A percentile compares a stretch with the other conserved stretches of the same genome.
Conservation (phyloP, 2,329 filamentous ascomycete genomes). For the Periglandula ipomoeae region DNA sequence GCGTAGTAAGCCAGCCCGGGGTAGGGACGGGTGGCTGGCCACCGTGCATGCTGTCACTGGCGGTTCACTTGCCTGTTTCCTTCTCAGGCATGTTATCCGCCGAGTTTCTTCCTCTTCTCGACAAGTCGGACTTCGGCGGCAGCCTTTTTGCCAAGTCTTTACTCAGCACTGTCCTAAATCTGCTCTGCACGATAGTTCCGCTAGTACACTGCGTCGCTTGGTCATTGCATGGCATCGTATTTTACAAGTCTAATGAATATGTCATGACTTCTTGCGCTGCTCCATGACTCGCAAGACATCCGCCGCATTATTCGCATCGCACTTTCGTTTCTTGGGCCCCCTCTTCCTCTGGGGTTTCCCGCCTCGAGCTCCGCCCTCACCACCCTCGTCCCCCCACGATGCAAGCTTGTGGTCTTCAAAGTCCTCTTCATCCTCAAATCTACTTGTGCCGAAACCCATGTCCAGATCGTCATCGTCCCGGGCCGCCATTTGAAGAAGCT, state of each 20-base stretch:
- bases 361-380: conserved; percentile 34
- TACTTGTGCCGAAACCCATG: conserved; percentile 83
- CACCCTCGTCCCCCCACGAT: conserved; percentile 48
- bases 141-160: background rate
- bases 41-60: background rate
- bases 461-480: conserved; percentile 88
- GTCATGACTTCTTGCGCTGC: conserved; percentile 32
- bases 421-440: conserved; percentile 83
- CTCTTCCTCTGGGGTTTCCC: conserved; percentile 53
- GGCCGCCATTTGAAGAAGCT: conserved; percentile 63
- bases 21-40: too few relatives aligned
- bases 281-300: conserved; percentile 78
- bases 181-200: too few relatives aligned
- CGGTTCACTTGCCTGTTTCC: background rate
- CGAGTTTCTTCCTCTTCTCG: too few relatives aligned
- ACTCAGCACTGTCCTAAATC: background rate
- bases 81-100: too few relatives aligned
- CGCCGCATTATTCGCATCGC: conserved; percentile 66
- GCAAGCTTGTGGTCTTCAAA: conserved; percentile 61
- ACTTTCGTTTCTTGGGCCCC: conserved; percentile 66
- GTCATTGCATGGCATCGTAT: background rate
- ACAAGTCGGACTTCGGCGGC: background rate
- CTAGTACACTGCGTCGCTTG: background rate
- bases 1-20: too few relatives aligned
- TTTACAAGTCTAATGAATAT: background rate